phyloP scores from a whole-genome alignment of 2,329 filamentous ascomycete genomes.

The Diaporthe destruens region DNA sequence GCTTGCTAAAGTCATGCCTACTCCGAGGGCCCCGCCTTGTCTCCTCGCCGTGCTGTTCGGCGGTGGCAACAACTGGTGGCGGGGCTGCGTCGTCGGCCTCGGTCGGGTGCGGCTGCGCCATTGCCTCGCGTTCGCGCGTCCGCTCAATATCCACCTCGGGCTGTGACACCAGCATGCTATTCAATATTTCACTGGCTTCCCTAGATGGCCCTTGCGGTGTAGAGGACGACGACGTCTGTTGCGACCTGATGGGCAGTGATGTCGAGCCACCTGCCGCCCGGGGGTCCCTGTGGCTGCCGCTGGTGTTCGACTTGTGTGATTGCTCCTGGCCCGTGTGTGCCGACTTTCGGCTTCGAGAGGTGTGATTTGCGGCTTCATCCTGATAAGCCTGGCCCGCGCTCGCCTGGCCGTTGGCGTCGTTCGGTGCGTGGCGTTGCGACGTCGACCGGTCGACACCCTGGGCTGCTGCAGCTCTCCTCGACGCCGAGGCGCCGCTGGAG shows the following conservation, averaged over 20 bases:
- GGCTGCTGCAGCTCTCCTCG: conserved; percentile 56
- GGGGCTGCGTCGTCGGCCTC: conserved; percentile 58
- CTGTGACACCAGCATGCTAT: conserved; percentile 81
- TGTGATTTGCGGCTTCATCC: conserved; percentile 53
- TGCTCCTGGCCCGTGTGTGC: conserved; percentile 56
- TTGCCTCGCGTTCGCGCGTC: conserved; percentile 76
- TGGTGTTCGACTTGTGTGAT: conserved; percentile 54
- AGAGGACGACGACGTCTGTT: conserved; percentile 63
- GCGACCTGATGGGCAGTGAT: conserved; percentile 60
- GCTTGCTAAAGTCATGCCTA: conserved; percentile 70
- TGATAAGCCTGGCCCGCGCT: conserved; percentile 48
- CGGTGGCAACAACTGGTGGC: conserved; percentile 59
- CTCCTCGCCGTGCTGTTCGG: conserved; percentile 56
- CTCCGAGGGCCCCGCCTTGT: conserved; percentile 65
- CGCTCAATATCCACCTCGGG: conserved; percentile 80
- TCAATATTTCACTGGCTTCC: conserved; percentile 84
- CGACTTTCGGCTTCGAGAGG: conserved; percentile 55
- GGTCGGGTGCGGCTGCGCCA: conserved; percentile 62
- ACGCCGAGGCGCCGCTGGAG: conserved; percentile 52
- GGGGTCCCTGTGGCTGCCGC: conserved; percentile 55
- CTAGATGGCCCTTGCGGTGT: conserved; percentile 72
- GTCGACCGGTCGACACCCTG: conserved; percentile 35
- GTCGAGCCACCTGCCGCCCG: conserved; percentile 49
- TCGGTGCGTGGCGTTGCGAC: conserved; percentile 43
- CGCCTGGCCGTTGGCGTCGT: conserved; percentile 52